phyloP scores from a whole-genome alignment of 75 land plant genomes.

The Chamaecyparis obtusa region DNA sequence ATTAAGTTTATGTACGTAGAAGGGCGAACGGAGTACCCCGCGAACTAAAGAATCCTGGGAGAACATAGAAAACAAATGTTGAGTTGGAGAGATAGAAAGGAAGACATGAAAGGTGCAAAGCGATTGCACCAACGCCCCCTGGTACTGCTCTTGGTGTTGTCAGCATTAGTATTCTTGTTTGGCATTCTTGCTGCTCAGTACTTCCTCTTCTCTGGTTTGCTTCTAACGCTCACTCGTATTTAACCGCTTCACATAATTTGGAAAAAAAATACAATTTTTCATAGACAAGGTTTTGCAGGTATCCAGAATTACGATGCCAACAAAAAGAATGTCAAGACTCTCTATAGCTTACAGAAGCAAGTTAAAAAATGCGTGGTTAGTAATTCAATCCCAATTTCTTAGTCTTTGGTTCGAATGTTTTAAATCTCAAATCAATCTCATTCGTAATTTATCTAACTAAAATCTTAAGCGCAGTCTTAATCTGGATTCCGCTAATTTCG shows the following conservation, averaged over 20 bases:
- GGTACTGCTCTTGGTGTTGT: not conserved
- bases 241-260: not conserved
- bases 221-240: not conserved
- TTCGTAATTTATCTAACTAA: not conserved
- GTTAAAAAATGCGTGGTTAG: constrained; percentile 12
- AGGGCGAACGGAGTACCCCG: no score
- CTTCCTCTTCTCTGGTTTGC: constrained; percentile 9
- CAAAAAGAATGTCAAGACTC: constrained; percentile 2
- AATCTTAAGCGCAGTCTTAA: not conserved
- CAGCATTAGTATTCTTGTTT: not conserved
- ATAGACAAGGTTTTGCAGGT: not conserved
- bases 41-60: no score
- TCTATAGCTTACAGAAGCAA: constrained; percentile 12
- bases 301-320: constrained; percentile 6
- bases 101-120: not conserved
- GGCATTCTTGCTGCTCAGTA: constrained; percentile 6
- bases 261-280: not conserved
- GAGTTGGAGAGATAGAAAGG: not conserved
- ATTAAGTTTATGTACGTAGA: no score
- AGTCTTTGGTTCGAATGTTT: not conserved
- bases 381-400: not conserved
- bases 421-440: not conserved
- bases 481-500: not conserved
- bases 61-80: no score
- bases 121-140: constrained; percentile 1